phyloP scores from a whole-genome alignment of 495 filamentous ascomycete species.

The Penicillium canariense region DNA sequence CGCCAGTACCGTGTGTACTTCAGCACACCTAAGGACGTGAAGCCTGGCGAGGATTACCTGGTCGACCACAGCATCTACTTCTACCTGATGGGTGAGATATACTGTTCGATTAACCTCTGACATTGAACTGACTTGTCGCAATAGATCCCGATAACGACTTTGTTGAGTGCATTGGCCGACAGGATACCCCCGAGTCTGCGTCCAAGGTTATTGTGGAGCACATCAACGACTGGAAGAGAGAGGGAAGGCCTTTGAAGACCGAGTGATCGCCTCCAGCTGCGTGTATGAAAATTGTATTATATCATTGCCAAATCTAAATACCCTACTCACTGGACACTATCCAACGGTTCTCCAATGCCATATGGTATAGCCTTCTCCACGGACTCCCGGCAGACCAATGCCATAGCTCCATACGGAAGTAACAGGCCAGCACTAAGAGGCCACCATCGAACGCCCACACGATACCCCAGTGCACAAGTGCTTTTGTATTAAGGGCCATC shows the following conservation, averaged over 20 bases:
- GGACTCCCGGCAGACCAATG: not conserved
- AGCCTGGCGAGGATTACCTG: constrained; percentile 92
- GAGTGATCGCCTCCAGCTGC: constrained; percentile 24
- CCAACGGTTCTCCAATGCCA: not conserved
- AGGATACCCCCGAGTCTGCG: constrained; percentile 85
- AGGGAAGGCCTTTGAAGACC: constrained; percentile 44
- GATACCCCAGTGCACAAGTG: not conserved
- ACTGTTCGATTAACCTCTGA: not conserved
- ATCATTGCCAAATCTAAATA: constrained; percentile 26
- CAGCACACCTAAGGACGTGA: constrained; percentile 80
- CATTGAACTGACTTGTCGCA: constrained; percentile 8
- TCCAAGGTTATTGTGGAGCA: constrained; percentile 82
- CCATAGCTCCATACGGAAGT: not conserved
- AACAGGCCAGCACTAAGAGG: not conserved
- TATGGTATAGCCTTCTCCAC: not conserved
- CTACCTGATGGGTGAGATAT: constrained; percentile 81
- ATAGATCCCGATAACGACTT: constrained; percentile 95
- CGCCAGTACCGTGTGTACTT: constrained; percentile 97
- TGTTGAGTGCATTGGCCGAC: constrained; percentile 91
- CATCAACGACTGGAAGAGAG: constrained; percentile 83
- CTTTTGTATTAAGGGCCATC: not conserved
- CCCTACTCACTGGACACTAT: constrained; percentile 27
- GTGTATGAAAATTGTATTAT: constrained; percentile 33
- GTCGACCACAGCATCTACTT: constrained; percentile 99
- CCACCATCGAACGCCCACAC: too few relatives aligned